These are phyloP conservation scores for Microbotryum scabiosae DNA, from an alignment of 1,284 basidiomycete genomes.

Conservation along the genomic window DNA sequence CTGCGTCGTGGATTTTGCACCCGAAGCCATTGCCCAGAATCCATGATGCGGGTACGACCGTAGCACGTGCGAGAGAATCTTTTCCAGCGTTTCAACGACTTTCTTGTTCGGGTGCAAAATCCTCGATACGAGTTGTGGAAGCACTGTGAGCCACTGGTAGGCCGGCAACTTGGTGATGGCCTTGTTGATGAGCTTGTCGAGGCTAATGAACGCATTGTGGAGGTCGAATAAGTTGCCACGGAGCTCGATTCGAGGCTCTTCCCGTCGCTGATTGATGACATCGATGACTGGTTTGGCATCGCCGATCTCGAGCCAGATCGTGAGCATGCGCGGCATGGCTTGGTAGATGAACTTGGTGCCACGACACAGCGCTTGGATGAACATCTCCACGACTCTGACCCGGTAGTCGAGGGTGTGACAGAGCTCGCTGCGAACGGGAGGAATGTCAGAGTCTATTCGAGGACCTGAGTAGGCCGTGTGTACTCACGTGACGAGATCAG, in stretches of 20 bases:
- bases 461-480: neutral
- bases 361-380: conserved; percentile 61
- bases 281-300: conserved; percentile 41
- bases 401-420: conserved; percentile 6
- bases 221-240: conserved; percentile 8
- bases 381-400: conserved; percentile 51
- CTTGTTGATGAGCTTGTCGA: conserved; percentile 52
- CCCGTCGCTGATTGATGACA: conserved; percentile 28
- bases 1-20: conserved; percentile 70
- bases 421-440: neutral
- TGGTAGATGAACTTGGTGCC: conserved; percentile 98
- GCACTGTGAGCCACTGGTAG: conserved; percentile 92
- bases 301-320: conserved; percentile 91
- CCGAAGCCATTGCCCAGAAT: conserved; percentile 86
- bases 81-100: conserved; percentile 58
- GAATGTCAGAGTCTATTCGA: neutral
- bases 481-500: neutral
- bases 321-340: conserved; percentile 85
- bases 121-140: conserved; percentile 93
- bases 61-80: conserved; percentile 67
- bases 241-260: conserved; percentile 13
- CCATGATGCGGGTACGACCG: conserved; percentile 80
- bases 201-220: conserved; percentile 48
- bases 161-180: conserved; percentile 57
- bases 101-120: conserved; percentile 70